These are phyloP conservation scores for Talaromyces liani DNA, from an alignment of 495 filamentous ascomycete species.

Conservation along the genomic window DNA sequence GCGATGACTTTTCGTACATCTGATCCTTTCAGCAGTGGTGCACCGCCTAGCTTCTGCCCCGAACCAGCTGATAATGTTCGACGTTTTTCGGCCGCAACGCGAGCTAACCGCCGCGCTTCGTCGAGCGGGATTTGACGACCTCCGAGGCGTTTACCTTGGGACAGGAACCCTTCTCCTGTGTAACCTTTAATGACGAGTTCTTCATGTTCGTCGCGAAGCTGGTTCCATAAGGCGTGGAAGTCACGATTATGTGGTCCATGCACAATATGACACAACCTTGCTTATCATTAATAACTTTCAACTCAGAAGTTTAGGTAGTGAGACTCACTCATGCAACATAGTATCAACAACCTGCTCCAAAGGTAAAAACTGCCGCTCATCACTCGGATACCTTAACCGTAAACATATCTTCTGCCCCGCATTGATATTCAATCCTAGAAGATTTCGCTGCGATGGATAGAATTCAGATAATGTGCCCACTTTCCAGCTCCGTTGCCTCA, in stretches of 20 bases:
- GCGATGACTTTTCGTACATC: slow-evolving; percentile 72
- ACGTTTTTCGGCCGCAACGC: slow-evolving; percentile 69
- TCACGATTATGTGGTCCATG: slow-evolving; percentile 74
- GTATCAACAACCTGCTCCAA: slow-evolving; percentile 78
- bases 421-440: slow-evolving; percentile 79
- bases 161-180: slow-evolving; percentile 85
- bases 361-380: slow-evolving; percentile 72
- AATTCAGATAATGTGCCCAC: slow-evolving; percentile 81
- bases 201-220: slow-evolving; percentile 79
- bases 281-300: slow-evolving; percentile 8
- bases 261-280: slow-evolving; percentile 71
- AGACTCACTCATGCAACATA: slow-evolving; percentile 82
- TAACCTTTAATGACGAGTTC: slow-evolving; percentile 72
- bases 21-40: slow-evolving; percentile 48
- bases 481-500: slow-evolving; percentile 77
- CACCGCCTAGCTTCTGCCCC: slow-evolving; percentile 69
- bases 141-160: slow-evolving; percentile 66
- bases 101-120: slow-evolving; percentile 70
- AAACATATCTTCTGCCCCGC: slow-evolving; percentile 72
- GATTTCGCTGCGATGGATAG: slow-evolving; percentile 63
- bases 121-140: slow-evolving; percentile 57
- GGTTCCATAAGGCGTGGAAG: slow-evolving; percentile 82
- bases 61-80: slow-evolving; percentile 51
- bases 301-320: neutral
- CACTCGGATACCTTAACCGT: slow-evolving; percentile 69